Evolutionary conservation across 257 asterid species (phyloP).

Genomic region (Fraxinus excelsior): DNA sequence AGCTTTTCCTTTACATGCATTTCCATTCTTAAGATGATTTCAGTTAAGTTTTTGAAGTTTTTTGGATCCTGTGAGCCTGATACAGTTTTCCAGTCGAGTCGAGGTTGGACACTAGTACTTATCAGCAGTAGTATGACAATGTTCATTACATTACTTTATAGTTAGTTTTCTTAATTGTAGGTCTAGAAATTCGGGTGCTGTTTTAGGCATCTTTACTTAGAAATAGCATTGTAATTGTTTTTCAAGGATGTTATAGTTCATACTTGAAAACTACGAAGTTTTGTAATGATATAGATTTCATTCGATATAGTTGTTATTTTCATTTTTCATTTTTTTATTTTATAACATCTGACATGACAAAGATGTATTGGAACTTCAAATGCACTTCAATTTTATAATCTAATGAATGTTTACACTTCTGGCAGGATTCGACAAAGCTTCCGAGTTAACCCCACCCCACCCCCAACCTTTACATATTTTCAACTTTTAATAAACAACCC

Average conservation of each 20-base stretch:
- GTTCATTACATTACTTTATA: constrained; percentile 59
- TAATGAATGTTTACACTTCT: too few species aligned
- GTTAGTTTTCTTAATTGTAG: constrained; percentile 33
- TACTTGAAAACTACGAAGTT: not conserved
- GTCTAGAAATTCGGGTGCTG: constrained; percentile 16
- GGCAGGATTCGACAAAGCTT: too few species aligned
- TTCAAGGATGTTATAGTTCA: not conserved
- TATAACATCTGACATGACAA: too few species aligned
- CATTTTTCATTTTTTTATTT: too few species aligned
- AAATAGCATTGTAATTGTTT: not conserved
- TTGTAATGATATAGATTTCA: not conserved
- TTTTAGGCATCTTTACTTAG: constrained; percentile 5
- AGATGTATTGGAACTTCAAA: too few species aligned
- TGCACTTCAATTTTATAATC: too few species aligned
- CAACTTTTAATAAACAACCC: too few species aligned
- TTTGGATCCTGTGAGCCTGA: constrained; percentile 33
- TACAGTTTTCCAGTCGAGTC: constrained; percentile 34
- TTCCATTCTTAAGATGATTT: constrained; percentile 52
- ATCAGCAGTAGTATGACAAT: constrained; percentile 69
- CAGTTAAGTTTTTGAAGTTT: constrained; percentile 30
- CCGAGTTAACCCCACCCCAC: too few species aligned
- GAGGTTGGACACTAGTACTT: constrained; percentile 69
- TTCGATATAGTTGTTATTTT: not conserved
- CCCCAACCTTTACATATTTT: too few species aligned
- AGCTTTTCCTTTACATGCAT: constrained; percentile 59